A percentile compares a stretch with the other conserved stretches of the same genome.
Evolutionary conservation across 768 basidiomycete species (phyloP).

Genomic region (Serendipita sp.): DNA sequence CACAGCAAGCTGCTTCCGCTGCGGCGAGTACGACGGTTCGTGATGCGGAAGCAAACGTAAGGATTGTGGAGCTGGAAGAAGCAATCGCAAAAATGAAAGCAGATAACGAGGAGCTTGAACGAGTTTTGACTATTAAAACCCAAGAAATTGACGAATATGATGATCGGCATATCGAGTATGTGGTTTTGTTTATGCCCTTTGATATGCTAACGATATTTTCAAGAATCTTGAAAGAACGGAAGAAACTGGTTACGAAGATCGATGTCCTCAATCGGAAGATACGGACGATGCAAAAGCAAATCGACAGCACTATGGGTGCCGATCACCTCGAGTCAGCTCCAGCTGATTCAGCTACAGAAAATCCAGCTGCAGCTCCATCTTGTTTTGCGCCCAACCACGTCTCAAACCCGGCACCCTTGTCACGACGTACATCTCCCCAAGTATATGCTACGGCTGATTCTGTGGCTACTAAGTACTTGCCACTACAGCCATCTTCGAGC

Average conservation of each 20-base stretch:
- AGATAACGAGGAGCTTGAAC: conserved; percentile 61
- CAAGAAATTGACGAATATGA: conserved; percentile 73
- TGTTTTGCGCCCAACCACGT: background rate
- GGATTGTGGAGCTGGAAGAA: conserved; percentile 27
- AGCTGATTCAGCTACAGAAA: background rate
- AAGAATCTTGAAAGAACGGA: conserved; percentile 67
- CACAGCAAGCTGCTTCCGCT: conserved; percentile 1
- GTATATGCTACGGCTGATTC: background rate
- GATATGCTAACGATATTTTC: conserved; percentile 1
- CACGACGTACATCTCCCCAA: background rate
- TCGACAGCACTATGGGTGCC: background rate
- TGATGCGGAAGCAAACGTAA: background rate
- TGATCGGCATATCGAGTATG: conserved; percentile 63
- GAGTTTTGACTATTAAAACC: conserved; percentile 49
- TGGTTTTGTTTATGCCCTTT: conserved; percentile 9
- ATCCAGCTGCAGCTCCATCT: background rate
- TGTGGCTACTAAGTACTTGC: background rate
- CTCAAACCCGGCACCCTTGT: background rate
- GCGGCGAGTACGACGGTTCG: conserved; percentile 3
- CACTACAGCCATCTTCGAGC: background rate
- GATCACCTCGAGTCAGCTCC: background rate
- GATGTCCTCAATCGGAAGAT: conserved; percentile 59
- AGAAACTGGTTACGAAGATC: conserved; percentile 52
- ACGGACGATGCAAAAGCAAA: conserved; percentile 38
- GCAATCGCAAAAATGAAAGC: conserved; percentile 47